Evolutionary conservation across 257 asterid genomes (phyloP).

Genomic region (Solanum appendiculatum): DNA sequence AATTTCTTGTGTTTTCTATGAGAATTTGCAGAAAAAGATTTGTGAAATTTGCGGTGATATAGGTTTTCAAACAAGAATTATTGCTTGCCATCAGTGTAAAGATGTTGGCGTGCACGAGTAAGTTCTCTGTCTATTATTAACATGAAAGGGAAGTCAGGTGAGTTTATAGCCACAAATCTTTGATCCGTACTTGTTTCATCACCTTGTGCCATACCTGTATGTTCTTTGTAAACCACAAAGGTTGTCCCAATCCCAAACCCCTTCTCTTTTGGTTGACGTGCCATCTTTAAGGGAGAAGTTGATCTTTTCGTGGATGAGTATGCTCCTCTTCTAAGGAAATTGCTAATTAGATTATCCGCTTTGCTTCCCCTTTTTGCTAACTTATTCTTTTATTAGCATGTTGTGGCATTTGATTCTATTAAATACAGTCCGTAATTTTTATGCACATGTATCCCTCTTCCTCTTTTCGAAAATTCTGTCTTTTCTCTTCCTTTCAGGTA

Average conservation of each 20-base stretch:
- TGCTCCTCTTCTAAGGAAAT: background rate
- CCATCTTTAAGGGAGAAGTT: background rate
- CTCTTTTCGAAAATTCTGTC: no score
- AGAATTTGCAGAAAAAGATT: no score
- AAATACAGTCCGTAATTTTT: background rate
- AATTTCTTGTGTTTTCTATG: no score
- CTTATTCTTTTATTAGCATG: background rate
- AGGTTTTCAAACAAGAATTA: no score
- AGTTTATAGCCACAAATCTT: background rate
- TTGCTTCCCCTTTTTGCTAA: background rate
- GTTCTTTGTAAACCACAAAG: no score
- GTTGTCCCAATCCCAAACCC: background rate
- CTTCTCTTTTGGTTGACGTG: background rate
- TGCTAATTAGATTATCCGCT: background rate
- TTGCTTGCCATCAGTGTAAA: no score
- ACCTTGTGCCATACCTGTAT: no score
- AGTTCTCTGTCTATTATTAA: conserved; percentile 3
- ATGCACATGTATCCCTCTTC: background rate
- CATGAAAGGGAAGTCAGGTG: background rate
- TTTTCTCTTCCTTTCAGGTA: conserved; percentile 36
- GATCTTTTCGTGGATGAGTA: background rate
- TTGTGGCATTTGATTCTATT: background rate
- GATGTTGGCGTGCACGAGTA: conserved; percentile 58
- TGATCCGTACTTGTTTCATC: no score
- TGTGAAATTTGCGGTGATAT: no score